Percentiles rank a stretch among this genome's conserved stretches.
Evolutionary conservation across 1,284 basidiomycete species (phyloP).

Genomic region (Naganishia sp.): DNA sequence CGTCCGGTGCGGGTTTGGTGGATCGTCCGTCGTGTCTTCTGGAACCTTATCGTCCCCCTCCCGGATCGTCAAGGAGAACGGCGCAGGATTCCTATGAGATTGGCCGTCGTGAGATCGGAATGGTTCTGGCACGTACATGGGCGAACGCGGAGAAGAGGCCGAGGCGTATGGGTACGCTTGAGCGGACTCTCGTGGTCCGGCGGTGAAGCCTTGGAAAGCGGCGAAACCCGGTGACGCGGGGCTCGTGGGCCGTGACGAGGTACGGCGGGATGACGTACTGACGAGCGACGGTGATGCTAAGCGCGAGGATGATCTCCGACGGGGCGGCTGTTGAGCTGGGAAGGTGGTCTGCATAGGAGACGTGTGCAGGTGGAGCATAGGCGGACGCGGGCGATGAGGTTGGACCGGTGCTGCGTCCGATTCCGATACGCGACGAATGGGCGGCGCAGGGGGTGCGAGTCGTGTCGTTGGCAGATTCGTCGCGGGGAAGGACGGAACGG

Average conservation of each 20-base stretch:
- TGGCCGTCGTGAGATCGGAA: not conserved
- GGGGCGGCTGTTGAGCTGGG: not conserved
- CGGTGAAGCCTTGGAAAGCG: slow-evolving; percentile 9
- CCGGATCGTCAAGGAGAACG: slow-evolving; percentile 24
- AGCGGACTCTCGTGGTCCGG: not conserved
- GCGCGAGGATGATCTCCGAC: slow-evolving; percentile 14
- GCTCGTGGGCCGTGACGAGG: not conserved
- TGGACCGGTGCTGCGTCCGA: slow-evolving; percentile 1
- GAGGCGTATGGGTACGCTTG: not conserved
- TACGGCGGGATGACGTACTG: not conserved
- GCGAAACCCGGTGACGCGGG: slow-evolving; percentile 3
- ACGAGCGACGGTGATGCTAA: slow-evolving; percentile 1
- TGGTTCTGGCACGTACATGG: not conserved
- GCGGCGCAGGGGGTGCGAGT: not conserved
- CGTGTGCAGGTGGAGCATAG: slow-evolving; percentile 2
- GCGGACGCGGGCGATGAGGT: not conserved
- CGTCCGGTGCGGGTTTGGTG: not conserved
- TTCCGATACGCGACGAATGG: slow-evolving; percentile 21
- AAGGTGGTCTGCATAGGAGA: not conserved
- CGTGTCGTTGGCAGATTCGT: not conserved
- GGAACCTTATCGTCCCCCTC: not conserved
- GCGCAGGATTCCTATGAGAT: not conserved
- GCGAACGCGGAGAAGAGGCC: not conserved
- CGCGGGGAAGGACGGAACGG: not conserved
- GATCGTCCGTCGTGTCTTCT: not conserved